Evolutionary conservation across 2,329 filamentous ascomycete species (phyloP).

Genomic region (Drechslerella dactyloides): DNA sequence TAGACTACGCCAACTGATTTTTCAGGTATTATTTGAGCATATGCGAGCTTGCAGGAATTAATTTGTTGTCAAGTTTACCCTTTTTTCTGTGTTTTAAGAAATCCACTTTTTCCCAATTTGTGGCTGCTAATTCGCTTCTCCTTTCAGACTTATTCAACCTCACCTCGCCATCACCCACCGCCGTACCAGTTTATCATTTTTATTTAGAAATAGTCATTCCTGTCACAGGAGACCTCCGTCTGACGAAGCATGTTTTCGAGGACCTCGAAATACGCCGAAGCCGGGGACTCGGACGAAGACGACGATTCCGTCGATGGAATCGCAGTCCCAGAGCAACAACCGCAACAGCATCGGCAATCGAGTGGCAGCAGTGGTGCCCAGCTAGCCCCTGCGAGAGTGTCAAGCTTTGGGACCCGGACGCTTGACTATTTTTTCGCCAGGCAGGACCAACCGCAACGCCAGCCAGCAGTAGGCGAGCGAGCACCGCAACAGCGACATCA

Average conservation of each 20-base stretch:
- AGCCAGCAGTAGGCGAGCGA: constrained; percentile 1
- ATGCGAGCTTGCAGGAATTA: neutral
- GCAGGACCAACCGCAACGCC: constrained; percentile 16
- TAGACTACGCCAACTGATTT: neutral
- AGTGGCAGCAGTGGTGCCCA: neutral
- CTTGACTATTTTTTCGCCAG: constrained; percentile 26
- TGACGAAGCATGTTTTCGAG: constrained; percentile 22
- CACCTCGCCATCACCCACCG: constrained; percentile 3
- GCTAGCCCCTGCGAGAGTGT: too few relatives aligned
- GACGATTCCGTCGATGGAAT: constrained; percentile 8
- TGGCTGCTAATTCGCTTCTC: neutral
- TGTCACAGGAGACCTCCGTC: too few relatives aligned
- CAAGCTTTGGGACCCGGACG: constrained; percentile 16
- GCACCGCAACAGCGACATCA: neutral
- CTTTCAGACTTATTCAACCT: constrained; percentile 7
- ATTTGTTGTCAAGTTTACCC: constrained; percentile 8
- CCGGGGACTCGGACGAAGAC: constrained; percentile 20
- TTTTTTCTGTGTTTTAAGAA: constrained; percentile 9
- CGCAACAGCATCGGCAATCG: neutral
- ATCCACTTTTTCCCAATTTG: neutral
- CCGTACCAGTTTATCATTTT: too few relatives aligned
- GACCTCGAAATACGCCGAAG: constrained; percentile 11
- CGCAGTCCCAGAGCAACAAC: constrained; percentile 15
- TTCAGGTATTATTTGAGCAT: neutral
- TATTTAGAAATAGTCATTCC: too few relatives aligned